A percentile compares a stretch with the other conserved stretches of the same genome.
Conservation (phyloP, 2,329 filamentous ascomycete genomes). For the Raffaelea deltoideospora region DNA sequence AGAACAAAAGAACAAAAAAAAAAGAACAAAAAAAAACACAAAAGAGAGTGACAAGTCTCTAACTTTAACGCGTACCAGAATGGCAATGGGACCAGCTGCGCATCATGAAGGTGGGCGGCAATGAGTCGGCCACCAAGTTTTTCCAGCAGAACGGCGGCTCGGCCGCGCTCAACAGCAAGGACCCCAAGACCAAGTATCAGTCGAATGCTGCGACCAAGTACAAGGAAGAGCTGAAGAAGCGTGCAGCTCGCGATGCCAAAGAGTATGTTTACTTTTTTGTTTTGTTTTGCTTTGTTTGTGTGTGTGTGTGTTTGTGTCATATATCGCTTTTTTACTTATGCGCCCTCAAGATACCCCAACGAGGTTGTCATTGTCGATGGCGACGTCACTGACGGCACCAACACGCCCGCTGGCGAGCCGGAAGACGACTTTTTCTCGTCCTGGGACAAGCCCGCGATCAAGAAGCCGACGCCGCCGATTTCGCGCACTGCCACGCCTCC, state of each 20-base stretch:
- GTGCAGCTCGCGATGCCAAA: slow-evolving; percentile 67
- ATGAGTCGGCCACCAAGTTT: slow-evolving; percentile 95
- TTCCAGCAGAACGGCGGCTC: slow-evolving; percentile 94
- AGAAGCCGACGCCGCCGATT: slow-evolving; percentile 84
- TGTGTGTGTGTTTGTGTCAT: neutral
- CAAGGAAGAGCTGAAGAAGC: slow-evolving; percentile 86
- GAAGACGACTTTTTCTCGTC: slow-evolving; percentile 97
- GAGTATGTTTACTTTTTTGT: slow-evolving; percentile 42
- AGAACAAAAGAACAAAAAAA: neutral
- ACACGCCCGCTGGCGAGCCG: slow-evolving; percentile 66
- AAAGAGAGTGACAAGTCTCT: too few species aligned
- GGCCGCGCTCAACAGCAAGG: slow-evolving; percentile 88
- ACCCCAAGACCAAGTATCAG: slow-evolving; percentile 92
- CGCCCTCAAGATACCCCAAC: slow-evolving; percentile 49
- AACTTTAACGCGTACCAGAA: slow-evolving; percentile 28
- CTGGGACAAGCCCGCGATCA: slow-evolving; percentile 96
- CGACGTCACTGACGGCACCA: slow-evolving; percentile 48
- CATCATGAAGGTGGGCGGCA: slow-evolving; percentile 95
- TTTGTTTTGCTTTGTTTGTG: neutral
- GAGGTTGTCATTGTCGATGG: slow-evolving; percentile 73
- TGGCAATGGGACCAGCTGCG: slow-evolving; percentile 99
- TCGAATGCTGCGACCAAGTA: slow-evolving; percentile 91
- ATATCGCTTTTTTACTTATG: neutral
- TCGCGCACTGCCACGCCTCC: slow-evolving; percentile 81
- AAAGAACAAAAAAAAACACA: too few species aligned